A percentile compares a stretch with the other conserved stretches of the same genome.
Conservation (phyloP, 1,284 basidiomycete genomes). For the Exobasidium rhododendri region DNA sequence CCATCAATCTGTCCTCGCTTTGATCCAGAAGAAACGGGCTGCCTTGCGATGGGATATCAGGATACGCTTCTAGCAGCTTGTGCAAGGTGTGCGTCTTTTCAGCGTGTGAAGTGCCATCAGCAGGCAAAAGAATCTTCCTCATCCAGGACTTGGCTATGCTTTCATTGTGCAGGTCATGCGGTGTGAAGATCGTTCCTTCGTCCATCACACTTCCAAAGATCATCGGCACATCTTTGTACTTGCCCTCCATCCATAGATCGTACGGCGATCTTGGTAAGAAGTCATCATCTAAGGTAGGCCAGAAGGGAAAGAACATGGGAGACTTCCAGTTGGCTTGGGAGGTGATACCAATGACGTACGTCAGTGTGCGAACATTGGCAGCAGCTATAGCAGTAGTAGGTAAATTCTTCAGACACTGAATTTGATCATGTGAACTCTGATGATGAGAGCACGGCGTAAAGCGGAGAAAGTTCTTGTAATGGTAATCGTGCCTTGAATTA, state of each 20-base stretch:
- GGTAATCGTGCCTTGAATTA: background rate
- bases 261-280: constrained; percentile 28
- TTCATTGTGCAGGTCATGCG: background rate
- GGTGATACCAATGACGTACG: constrained; percentile 1
- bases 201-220: constrained; percentile 31
- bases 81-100: background rate
- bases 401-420: constrained; percentile 13
- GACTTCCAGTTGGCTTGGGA: background rate
- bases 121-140: background rate
- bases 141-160: background rate
- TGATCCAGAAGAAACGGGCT: background rate
- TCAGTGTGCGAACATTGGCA: constrained; percentile 4
- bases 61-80: background rate
- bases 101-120: background rate
- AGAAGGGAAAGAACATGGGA: constrained; percentile 12
- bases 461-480: constrained; percentile 16
- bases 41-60: background rate
- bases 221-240: constrained; percentile 29
- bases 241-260: constrained; percentile 20
- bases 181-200: constrained; percentile 26
- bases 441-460: constrained; percentile 22
- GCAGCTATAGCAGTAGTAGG: background rate
- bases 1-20: background rate
- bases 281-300: constrained; percentile 29
- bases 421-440: constrained; percentile 17